phyloP scores from a whole-genome alignment of 352 stramenopile genomes.

The Phytophthora nicotianae region DNA sequence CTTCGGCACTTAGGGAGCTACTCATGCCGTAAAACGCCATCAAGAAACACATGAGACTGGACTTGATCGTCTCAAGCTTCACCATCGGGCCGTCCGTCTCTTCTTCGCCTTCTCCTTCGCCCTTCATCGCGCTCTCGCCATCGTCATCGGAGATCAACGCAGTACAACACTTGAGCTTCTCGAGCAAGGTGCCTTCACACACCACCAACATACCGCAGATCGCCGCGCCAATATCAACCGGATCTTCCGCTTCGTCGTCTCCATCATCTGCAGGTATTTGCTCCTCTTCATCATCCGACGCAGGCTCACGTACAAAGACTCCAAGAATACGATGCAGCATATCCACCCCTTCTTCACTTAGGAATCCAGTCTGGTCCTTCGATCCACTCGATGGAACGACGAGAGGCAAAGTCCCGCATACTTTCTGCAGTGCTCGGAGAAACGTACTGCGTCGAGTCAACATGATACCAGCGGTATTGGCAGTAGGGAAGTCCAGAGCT shows the following conservation, averaged over 20 bases:
- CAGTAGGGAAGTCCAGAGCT: slow-evolving; percentile 37
- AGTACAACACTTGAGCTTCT: slow-evolving; percentile 59
- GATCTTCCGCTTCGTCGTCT: slow-evolving; percentile 54
- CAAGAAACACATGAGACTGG: slow-evolving; percentile 72
- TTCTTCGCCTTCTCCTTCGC: slow-evolving; percentile 27
- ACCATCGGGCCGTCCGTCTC: slow-evolving; percentile 32
- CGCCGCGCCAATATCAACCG: slow-evolving; percentile 53
- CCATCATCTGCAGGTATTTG: slow-evolving; percentile 40
- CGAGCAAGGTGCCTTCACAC: slow-evolving; percentile 64
- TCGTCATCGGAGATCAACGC: slow-evolving; percentile 46
- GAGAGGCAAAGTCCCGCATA: slow-evolving; percentile 43
- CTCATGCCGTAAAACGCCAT: slow-evolving; percentile 89
- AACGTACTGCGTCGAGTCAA: slow-evolving; percentile 54
- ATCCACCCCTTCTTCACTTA: slow-evolving; percentile 68
- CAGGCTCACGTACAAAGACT: slow-evolving; percentile 65
- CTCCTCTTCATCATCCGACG: slow-evolving; percentile 33
- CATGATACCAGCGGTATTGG: slow-evolving; percentile 26
- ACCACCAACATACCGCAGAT: slow-evolving; percentile 74
- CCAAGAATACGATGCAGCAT: slow-evolving; percentile 66
- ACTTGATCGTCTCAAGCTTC: slow-evolving; percentile 64
- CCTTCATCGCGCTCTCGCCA: slow-evolving; percentile 20
- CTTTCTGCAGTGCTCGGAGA: slow-evolving; percentile 53
- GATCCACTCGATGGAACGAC: slow-evolving; percentile 25
- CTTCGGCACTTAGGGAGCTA: slow-evolving; percentile 71
- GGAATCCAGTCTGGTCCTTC: slow-evolving; percentile 28